phyloP scores from a whole-genome alignment of 2,329 filamentous ascomycete species.

The Orbilia ellipsospora region DNA sequence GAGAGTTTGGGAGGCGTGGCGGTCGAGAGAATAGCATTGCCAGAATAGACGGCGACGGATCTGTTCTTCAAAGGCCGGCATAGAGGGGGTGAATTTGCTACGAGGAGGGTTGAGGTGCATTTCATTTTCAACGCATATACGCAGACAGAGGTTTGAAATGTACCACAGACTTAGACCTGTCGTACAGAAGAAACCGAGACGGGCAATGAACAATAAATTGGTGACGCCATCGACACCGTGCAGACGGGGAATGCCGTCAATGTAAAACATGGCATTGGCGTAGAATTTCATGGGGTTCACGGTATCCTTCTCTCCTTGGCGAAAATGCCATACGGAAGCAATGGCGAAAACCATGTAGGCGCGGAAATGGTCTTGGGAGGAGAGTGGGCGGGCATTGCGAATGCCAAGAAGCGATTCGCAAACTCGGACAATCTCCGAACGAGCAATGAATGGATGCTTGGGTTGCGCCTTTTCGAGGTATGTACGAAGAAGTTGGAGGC shows the following conservation, averaged over 20 bases:
- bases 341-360: constrained; percentile 54
- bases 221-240: constrained; percentile 53
- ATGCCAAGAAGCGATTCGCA: constrained; percentile 51
- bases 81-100: constrained; percentile 43
- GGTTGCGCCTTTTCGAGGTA: constrained; percentile 53
- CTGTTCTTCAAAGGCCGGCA: constrained; percentile 61
- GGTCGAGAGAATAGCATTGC: constrained; percentile 64
- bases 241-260: constrained; percentile 51
- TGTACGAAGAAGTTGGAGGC: constrained; percentile 52
- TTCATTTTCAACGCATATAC: constrained; percentile 54
- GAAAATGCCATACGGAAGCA: constrained; percentile 51
- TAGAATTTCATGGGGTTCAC: constrained; percentile 56
- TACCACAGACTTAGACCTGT: constrained; percentile 55
- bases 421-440: constrained; percentile 51
- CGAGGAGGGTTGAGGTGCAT: constrained; percentile 53
- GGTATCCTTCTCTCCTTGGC: constrained; percentile 53
- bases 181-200: constrained; percentile 54
- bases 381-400: constrained; percentile 49
- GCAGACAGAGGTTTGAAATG: constrained; percentile 53
- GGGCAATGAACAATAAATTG: constrained; percentile 51
- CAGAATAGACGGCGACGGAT: constrained; percentile 64
- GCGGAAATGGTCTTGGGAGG: constrained; percentile 51
- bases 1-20: constrained; percentile 63
- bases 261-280: constrained; percentile 55
- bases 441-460: constrained; percentile 53